Base-by-base conservation (phyloP, 257 asterid species). In the Petunia secreta region DNA sequence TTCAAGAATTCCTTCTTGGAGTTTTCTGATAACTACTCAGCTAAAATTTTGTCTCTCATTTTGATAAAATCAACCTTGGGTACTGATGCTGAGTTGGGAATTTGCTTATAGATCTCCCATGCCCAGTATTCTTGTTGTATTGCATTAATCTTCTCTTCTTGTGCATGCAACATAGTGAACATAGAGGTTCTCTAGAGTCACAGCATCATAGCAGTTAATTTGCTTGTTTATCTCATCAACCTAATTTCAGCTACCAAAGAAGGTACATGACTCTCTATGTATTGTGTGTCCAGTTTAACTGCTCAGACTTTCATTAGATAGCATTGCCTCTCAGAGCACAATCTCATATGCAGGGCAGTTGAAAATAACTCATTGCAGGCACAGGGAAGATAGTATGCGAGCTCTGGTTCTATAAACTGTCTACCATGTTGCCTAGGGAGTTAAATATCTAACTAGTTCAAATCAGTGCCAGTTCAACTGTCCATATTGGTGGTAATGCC, bases 1-100 rank as follows among this genome's bases (percentile, higher is more conserved):
- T 82, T 65, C 74, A 16, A 73, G 60, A 75, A n/a, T 53, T 69
- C 66, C 67, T 15, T 75, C 34, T 13, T 14, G 53, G 54, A 15
- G 44, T 79, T 59, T 2, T 25, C 3, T 82, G 52, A 85, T 37
- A 77, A 34, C 34, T 25, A 34, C 44, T 71, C 34, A 34, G 8
- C 77, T 48, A 71, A 71, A 25, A 34, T 71, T 71, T 71, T 71
- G 44, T 71, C 62, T 16, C 15, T 14, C 34, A 71, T 50, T 71
- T 8, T 6, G 62, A 59, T 34, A 34, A 25, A 69, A 68, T 16
- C 75, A 43, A 68, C 9, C 40, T 44, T 68, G 75, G 55, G 6
- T 5, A n/a, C 36, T 68, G 75, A 68, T 44, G 6, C 75, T 63
- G 41, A 63, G 1, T 63, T 58, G 34, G n/a, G 15, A 63, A 63